These are phyloP conservation scores for Incumbomyces lentus DNA, from an alignment of 2,329 filamentous ascomycete genomes.

Conservation along the genomic window DNA sequence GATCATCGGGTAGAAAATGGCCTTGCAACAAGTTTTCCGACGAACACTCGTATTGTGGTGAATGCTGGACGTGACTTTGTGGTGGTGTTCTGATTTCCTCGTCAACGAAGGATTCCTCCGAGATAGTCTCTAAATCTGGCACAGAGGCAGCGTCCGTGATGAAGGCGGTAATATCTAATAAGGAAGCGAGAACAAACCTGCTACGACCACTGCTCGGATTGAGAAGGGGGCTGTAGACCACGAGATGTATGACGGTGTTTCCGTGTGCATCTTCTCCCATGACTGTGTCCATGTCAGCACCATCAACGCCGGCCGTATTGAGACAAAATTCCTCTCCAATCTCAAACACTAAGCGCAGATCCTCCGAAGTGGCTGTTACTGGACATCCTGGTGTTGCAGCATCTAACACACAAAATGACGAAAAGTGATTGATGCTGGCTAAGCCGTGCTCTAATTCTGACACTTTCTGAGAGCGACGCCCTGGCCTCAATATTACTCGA, in stretches of 20 bases:
- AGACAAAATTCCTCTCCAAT: slow-evolving; percentile 21
- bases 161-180: slow-evolving; percentile 24
- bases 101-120: slow-evolving; percentile 7
- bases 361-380: slow-evolving; percentile 19
- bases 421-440: slow-evolving; percentile 22
- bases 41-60: slow-evolving; percentile 13
- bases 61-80: neutral
- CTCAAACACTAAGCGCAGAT: slow-evolving; percentile 20
- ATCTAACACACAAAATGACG: slow-evolving; percentile 22
- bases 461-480: neutral
- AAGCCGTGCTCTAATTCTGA: neutral
- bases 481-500: neutral
- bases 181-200: slow-evolving; percentile 20
- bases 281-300: slow-evolving; percentile 19
- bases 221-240: slow-evolving; percentile 21
- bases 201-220: slow-evolving; percentile 17
- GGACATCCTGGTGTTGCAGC: slow-evolving; percentile 16
- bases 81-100: slow-evolving; percentile 7
- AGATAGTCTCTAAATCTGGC: slow-evolving; percentile 17
- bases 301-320: slow-evolving; percentile 17
- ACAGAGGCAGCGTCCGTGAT: slow-evolving; percentile 20
- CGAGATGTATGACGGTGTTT: slow-evolving; percentile 20
- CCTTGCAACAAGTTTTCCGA: slow-evolving; percentile 19
- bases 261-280: slow-evolving; percentile 19
- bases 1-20: slow-evolving; percentile 14